Conservation (phyloP, 2,329 filamentous ascomycete species). For the Trichoderma sp. region DNA sequence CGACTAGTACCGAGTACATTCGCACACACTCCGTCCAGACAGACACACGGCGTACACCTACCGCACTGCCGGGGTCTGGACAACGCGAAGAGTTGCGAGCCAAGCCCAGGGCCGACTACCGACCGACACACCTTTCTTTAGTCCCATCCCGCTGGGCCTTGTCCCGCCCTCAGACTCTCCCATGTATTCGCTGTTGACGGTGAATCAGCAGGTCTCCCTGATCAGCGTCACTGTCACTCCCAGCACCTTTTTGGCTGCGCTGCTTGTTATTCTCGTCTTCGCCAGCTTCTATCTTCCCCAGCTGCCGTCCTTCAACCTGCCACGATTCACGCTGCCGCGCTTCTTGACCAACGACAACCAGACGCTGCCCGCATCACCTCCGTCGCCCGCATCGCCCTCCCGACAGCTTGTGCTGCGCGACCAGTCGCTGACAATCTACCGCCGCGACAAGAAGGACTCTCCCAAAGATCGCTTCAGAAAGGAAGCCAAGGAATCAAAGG, state of each 20-base stretch:
- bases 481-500: conserved; percentile 16
- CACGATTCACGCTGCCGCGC: conserved; percentile 35
- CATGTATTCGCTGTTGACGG: conserved; percentile 58
- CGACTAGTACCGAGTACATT: neutral
- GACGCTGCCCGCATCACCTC: conserved; percentile 28
- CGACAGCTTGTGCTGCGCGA: conserved; percentile 33
- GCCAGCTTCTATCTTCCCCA: conserved; percentile 46
- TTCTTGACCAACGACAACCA: conserved; percentile 27
- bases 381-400: conserved; percentile 18
- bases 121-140: conserved; percentile 15
- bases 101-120: conserved; percentile 12
- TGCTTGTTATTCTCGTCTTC: conserved; percentile 50
- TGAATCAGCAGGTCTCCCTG: conserved; percentile 60
- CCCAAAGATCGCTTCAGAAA: conserved; percentile 2
- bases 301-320: conserved; percentile 34
- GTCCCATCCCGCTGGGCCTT: conserved; percentile 20
- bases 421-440: conserved; percentile 32
- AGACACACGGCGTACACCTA: neutral
- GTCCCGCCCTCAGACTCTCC: conserved; percentile 25
- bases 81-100: neutral
- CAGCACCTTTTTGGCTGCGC: conserved; percentile 53
- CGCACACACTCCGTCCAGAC: neutral
- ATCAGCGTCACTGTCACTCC: conserved; percentile 58
- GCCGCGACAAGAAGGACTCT: conserved; percentile 27
- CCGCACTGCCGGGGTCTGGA: conserved; percentile 17